Base-by-base conservation (phyloP, 345 rosid species). In the Eucalyptus marginata region DNA sequence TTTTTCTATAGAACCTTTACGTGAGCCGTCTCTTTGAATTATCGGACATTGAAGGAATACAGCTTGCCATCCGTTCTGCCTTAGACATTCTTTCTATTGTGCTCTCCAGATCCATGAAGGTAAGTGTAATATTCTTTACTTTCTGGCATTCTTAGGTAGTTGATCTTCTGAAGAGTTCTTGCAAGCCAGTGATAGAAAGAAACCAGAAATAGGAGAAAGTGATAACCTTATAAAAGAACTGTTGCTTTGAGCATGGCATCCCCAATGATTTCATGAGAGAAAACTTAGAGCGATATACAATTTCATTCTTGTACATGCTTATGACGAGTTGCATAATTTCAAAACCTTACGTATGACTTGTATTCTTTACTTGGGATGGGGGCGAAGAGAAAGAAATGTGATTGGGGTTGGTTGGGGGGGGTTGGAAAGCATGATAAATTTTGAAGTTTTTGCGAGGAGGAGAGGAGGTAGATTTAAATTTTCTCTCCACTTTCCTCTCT, bases 1-100 rank as follows among this genome's bases (percentile, higher is more conserved):
- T 59, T 88, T 81, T 68, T 89, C n/a, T 85, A 76, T 95, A 97
- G 99, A 93, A 94, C 90, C 95, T 97, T 88, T 93, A 92, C 86
- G 93, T 91, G 90, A 93, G 93, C 92, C 98, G 97, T 71, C 91
- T 92, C 71, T 83, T 95, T 91, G 97, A 94, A 91, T 92, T 92
- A 90, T 59, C 86, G 66, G 99, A 97, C 91, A 94, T 95, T 91
- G 98, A 97, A 93, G 99, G 98, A 91, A 92, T 95, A 92, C 95
- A 95, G 90, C 96, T 89, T 89, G 95, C 99, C 86, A 94, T 98
- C 89, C 89, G 87, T 88, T 95, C 98, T 93, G 96, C 93, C 90
- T 94, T 98, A 90, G 97, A 96, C 88, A 90, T 94, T 89, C 89
- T 96, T n/a, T 89, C 91, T 88, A 85, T 81, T 89, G 92, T 93